These are phyloP conservation scores for Suhomyces panamericanus DNA, from an alignment of 1,139 yeast species.

Conservation along the genomic window DNA sequence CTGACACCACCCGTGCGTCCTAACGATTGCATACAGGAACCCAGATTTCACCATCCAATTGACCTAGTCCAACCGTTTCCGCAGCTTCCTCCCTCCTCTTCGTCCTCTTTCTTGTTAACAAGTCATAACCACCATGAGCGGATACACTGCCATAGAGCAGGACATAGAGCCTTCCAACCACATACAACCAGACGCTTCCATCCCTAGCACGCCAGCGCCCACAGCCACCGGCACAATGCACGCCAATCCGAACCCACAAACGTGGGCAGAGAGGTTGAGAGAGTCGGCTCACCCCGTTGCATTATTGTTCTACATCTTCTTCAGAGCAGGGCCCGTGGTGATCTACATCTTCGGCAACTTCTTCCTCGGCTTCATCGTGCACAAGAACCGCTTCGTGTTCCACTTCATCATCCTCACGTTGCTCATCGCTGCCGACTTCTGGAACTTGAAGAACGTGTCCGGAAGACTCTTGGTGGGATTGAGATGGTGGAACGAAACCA, in stretches of 20 bases:
- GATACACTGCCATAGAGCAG: slow-evolving; percentile 14
- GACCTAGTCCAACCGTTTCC: not conserved
- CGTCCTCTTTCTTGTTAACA: too few relatives aligned
- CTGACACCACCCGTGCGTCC: too few relatives aligned
- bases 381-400: slow-evolving; percentile 60
- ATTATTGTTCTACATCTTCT: slow-evolving; percentile 58
- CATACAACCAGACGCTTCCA: slow-evolving; percentile 1
- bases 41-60: too few relatives aligned
- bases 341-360: slow-evolving; percentile 71
- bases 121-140: slow-evolving; percentile 9
- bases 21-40: too few relatives aligned
- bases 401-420: slow-evolving; percentile 78
- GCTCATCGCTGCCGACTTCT: slow-evolving; percentile 83
- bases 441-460: slow-evolving; percentile 89
- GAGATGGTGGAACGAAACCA: slow-evolving; percentile 90
- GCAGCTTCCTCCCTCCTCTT: not conserved
- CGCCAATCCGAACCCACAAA: not conserved
- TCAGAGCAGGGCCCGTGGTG: slow-evolving; percentile 63
- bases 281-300: slow-evolving; percentile 86
- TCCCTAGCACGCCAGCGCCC: not conserved
- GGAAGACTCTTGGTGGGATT: slow-evolving; percentile 89
- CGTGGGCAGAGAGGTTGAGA: slow-evolving; percentile 14
- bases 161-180: slow-evolving; percentile 8
- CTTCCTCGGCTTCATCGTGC: slow-evolving; percentile 46
- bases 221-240: not conserved